Conservation (phyloP, 108 stramenopile genomes). For the Skeletonema costatum region DNA sequence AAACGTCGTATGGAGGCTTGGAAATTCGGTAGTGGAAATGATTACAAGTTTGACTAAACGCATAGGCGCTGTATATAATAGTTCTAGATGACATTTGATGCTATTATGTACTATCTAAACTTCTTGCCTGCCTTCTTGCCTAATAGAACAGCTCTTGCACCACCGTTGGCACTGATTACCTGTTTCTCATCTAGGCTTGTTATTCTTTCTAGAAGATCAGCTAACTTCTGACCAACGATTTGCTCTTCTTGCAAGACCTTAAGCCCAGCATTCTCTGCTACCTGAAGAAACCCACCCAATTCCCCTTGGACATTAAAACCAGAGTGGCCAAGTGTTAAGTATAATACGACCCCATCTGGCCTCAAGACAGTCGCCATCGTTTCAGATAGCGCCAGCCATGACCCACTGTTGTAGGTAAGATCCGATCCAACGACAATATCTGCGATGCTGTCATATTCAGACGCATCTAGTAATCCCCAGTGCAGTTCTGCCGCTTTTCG, state of each 20-base stretch:
- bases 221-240: constrained; percentile 8
- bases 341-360: constrained; percentile 52
- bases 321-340: constrained; percentile 71
- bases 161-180: constrained; percentile 30
- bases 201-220: background rate
- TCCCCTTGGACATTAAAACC: constrained; percentile 74
- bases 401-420: constrained; percentile 71
- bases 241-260: constrained; percentile 2
- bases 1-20: constrained; percentile 61
- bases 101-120: background rate
- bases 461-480: constrained; percentile 64
- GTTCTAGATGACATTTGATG: background rate
- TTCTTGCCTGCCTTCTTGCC: background rate
- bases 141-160: background rate
- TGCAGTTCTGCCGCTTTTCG: constrained; percentile 31
- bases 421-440: constrained; percentile 69
- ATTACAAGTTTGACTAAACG: constrained; percentile 65
- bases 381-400: constrained; percentile 65
- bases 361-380: constrained; percentile 60
- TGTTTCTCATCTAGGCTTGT: constrained; percentile 20
- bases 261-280: constrained; percentile 38
- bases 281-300: constrained; percentile 63
- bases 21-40: constrained; percentile 83
- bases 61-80: background rate
- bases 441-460: constrained; percentile 52